These are phyloP conservation scores for Microbotryum saponariae DNA, from an alignment of 1,284 basidiomycete genomes.

Conservation along the genomic window DNA sequence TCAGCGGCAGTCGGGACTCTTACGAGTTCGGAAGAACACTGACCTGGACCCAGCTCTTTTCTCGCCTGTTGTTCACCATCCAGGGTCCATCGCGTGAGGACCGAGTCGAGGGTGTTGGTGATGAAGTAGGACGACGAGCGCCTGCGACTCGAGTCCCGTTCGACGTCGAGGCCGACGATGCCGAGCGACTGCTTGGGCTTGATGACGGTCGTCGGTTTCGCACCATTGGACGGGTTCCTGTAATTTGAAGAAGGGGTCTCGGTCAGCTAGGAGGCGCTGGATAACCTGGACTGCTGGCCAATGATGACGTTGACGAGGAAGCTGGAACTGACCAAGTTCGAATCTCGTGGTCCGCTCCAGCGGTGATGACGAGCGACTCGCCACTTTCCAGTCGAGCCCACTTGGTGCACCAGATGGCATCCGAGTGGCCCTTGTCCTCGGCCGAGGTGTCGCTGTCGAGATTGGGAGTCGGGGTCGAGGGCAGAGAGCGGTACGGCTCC, in stretches of 20 bases:
- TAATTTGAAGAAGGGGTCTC: too few relatives aligned
- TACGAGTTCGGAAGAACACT: background rate
- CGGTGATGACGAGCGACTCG: slow-evolving; percentile 21
- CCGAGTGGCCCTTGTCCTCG: slow-evolving; percentile 17
- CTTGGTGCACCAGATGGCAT: slow-evolving; percentile 22
- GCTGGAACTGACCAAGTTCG: slow-evolving; percentile 18
- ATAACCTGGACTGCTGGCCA: background rate
- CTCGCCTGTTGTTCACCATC: slow-evolving; percentile 20
- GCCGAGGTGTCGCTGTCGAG: too few relatives aligned
- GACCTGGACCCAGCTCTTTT: slow-evolving; percentile 27
- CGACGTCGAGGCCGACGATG: slow-evolving; percentile 29
- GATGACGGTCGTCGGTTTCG: slow-evolving; percentile 13
- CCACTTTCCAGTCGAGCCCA: slow-evolving; percentile 10
- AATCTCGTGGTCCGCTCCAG: slow-evolving; percentile 21
- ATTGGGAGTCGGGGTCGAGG: too few relatives aligned
- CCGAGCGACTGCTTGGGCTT: slow-evolving; percentile 22
- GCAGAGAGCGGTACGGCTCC: too few relatives aligned
- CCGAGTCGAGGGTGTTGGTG: slow-evolving; percentile 28
- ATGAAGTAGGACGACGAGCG: slow-evolving; percentile 19
- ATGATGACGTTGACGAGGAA: background rate
- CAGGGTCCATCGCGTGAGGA: slow-evolving; percentile 24
- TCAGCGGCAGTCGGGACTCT: background rate
- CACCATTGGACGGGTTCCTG: slow-evolving; percentile 16
- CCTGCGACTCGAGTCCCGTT: slow-evolving; percentile 11
- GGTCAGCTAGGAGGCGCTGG: background rate